Conservation (phyloP, 1,139 yeast species). For the Trichomonascaceae sp. region DNA sequence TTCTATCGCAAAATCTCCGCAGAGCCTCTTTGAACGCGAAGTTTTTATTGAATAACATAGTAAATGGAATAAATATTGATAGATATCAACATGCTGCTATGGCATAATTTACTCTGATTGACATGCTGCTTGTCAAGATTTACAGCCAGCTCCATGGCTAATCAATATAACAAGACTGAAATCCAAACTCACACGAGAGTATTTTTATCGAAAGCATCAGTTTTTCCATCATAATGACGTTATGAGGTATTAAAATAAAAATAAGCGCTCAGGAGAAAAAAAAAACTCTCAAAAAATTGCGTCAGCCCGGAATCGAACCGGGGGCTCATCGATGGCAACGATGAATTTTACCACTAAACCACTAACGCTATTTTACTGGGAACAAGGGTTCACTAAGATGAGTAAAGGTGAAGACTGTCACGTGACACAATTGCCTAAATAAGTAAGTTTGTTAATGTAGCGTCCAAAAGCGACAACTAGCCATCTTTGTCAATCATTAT, state of each 20-base stretch:
- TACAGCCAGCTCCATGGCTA: neutral
- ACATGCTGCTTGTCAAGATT: neutral
- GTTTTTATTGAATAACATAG: neutral
- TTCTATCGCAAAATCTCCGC: neutral
- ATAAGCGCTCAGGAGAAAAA: no score
- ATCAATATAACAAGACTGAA: neutral
- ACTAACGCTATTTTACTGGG: constrained; percentile 14
- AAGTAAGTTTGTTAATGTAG: neutral
- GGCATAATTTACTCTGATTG: neutral
- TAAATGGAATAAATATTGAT: neutral
- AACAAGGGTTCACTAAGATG: no score
- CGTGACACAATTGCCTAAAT: neutral
- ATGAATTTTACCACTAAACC: constrained; percentile 46
- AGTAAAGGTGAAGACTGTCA: neutral
- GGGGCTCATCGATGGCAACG: constrained; percentile 53
- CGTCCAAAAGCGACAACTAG: no score
- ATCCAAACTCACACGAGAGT: neutral
- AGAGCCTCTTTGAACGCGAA: neutral
- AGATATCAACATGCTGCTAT: neutral
- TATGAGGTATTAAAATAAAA: neutral
- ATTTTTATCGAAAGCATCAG: neutral
- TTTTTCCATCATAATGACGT: neutral
- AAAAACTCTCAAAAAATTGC: constrained; percentile 29
- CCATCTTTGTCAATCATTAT: no score
- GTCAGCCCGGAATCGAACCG: constrained; percentile 54